Base-by-base conservation (phyloP, 176 grass and related monocot species). In the Avena atlantica region DNA sequence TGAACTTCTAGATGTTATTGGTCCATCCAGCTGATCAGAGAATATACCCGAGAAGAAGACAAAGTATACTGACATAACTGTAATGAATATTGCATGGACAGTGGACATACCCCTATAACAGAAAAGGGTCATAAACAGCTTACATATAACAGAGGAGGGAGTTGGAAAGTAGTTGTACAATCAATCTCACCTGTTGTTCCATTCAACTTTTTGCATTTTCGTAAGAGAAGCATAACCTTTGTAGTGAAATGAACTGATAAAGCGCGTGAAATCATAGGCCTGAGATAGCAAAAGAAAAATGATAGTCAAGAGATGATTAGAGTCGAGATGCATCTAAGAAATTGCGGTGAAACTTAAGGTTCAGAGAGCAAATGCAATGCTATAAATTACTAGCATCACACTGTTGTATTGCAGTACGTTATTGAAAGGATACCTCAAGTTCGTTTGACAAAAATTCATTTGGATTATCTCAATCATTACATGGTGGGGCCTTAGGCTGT, bases 81-180 rank as follows among this genome's bases (percentile, higher is more conserved):
- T 96, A 50, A 96, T 98, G 88, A 94, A 96, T 88, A 96, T 53
- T 76, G 96, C 96, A 83, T 98, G 96, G 57, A 79, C 92, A 80
- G 86, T 98, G 87, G 96, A 98, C 96, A 98, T 98, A 74, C 93
- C 96, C 89, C 96, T 98, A 65, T 40, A 87, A 86, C 0, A 77
- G 17, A 83, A 74, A 84, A 83, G 5, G 24, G 59, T 79, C 49
- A 89, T 76, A 24, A 83, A 19, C 69, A 87, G 3, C 67, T 45
- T 44, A 12, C 8, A 21, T 56, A 12, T 34, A 64, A 65, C 21
- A 79, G 29, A 49, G 37, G 13, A 62, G 48, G 31, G 7, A 65
- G 9, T 52, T 57, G 57, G 20, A 86, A 80, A 86, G 12, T 66
- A 67, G 76, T 56, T 83, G 55, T 40, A 37, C 25, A 79, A 19